Evolutionary conservation across 495 filamentous ascomycete species (phyloP).

Genomic region (Penicillium bovifimosum): DNA sequence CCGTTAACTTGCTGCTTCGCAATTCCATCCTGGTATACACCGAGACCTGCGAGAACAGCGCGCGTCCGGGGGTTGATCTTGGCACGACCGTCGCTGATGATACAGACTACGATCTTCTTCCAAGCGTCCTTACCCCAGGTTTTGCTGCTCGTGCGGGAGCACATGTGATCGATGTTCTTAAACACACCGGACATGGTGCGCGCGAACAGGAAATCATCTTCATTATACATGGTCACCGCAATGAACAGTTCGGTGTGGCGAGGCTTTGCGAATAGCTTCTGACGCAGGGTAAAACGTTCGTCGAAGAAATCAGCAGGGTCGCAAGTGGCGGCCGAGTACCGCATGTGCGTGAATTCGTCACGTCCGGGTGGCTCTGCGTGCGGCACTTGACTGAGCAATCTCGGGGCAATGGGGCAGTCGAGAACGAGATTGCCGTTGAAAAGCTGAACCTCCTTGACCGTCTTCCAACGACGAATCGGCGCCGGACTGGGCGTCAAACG

Average conservation of each 20-base stretch:
- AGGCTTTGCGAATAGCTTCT: slow-evolving; percentile 88
- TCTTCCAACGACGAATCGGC: slow-evolving; percentile 90
- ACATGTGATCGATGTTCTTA: slow-evolving; percentile 98
- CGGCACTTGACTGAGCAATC: slow-evolving; percentile 75
- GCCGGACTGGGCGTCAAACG: slow-evolving; percentile 55
- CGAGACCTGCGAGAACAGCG: slow-evolving; percentile 86
- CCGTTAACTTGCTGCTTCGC: slow-evolving; percentile 97
- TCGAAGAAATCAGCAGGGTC: slow-evolving; percentile 84
- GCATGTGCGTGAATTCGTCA: slow-evolving; percentile 98
- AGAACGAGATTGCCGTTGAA: slow-evolving; percentile 97
- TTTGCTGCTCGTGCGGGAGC: slow-evolving; percentile 79
- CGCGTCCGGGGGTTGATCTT: slow-evolving; percentile 95
- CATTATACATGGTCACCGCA: slow-evolving; percentile 98
- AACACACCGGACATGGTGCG: slow-evolving; percentile 96
- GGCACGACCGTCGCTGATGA: slow-evolving; percentile 95
- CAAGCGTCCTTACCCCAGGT: slow-evolving; percentile 98
- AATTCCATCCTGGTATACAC: slow-evolving; percentile 97
- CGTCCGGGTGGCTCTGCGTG: slow-evolving; percentile 76
- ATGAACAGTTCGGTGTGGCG: slow-evolving; percentile 96
- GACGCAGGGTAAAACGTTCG: slow-evolving; percentile 87
- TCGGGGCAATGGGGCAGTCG: slow-evolving; percentile 92
- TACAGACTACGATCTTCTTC: slow-evolving; percentile 99
- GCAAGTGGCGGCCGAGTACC: slow-evolving; percentile 94
- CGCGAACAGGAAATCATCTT: slow-evolving; percentile 94
- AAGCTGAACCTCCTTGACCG: slow-evolving; percentile 93